A percentile compares a stretch with the other conserved stretches of the same genome.
These are phyloP conservation scores for Dictyostelium purpureum DNA, from an alignment of 78 protist species.

Conservation along the genomic window DNA sequence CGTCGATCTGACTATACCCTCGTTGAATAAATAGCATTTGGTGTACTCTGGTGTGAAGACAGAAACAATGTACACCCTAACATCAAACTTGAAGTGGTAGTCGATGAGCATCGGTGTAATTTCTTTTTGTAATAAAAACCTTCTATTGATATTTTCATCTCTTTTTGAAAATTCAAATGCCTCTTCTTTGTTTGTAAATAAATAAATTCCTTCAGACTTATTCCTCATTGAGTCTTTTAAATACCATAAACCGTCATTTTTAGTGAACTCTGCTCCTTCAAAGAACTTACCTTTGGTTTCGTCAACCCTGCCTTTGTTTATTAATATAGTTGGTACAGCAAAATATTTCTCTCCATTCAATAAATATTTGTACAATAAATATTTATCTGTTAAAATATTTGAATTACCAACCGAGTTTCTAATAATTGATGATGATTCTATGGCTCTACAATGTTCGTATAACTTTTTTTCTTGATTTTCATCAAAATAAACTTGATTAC, in stretches of 20 bases:
- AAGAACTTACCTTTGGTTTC: not conserved
- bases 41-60: not conserved
- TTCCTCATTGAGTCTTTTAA: constrained; percentile 48
- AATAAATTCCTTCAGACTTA: constrained; percentile 20
- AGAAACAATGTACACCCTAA: not conserved
- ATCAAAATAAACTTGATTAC: not conserved
- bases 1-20: constrained; percentile 49
- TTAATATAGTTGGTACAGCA: constrained; percentile 9
- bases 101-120: constrained; percentile 11
- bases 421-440: not conserved
- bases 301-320: not conserved
- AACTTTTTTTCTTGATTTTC: not conserved
- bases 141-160: not conserved
- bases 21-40: constrained; percentile 16
- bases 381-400: constrained; percentile 38
- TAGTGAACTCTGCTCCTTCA: not conserved
- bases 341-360: not conserved
- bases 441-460: not conserved
- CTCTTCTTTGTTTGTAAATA: constrained; percentile 13
- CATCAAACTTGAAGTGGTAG: constrained; percentile 31
- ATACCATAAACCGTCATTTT: constrained; percentile 2
- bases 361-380: not conserved
- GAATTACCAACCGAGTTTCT: constrained; percentile 50
- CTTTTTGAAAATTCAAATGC: not conserved
- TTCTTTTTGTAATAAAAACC: constrained; percentile 60